These are phyloP conservation scores for Zygosaccharomyces rouxii DNA, from an alignment of 805 yeast species.

Conservation along the genomic window DNA sequence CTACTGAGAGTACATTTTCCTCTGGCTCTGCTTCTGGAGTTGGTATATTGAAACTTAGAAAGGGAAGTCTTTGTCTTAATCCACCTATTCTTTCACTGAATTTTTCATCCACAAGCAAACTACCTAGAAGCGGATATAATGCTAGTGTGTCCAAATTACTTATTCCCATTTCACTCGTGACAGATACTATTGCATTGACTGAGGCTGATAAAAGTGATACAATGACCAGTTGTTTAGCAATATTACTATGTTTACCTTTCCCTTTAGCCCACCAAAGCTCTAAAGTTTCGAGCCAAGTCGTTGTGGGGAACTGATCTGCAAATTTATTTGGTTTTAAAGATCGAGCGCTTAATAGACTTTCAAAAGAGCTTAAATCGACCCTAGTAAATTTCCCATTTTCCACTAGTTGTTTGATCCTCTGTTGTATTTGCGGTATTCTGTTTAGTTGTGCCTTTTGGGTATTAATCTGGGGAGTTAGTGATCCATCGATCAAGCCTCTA, in stretches of 20 bases:
- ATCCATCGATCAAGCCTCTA: slow-evolving; percentile 53
- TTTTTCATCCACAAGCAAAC: slow-evolving; percentile 46
- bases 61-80: slow-evolving; percentile 47
- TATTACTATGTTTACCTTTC: slow-evolving; percentile 44
- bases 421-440: slow-evolving; percentile 45
- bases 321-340: slow-evolving; percentile 36
- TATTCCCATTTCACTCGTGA: slow-evolving; percentile 43
- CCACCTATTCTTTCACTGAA: slow-evolving; percentile 49
- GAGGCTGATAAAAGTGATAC: slow-evolving; percentile 50
- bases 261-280: slow-evolving; percentile 59
- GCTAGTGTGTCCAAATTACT: slow-evolving; percentile 40
- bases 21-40: background rate
- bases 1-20: background rate
- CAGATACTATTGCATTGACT: slow-evolving; percentile 38
- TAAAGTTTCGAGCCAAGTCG: slow-evolving; percentile 54
- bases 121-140: slow-evolving; percentile 51
- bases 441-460: slow-evolving; percentile 33
- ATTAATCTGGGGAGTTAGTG: slow-evolving; percentile 31
- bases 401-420: slow-evolving; percentile 45
- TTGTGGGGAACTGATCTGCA: slow-evolving; percentile 50
- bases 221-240: slow-evolving; percentile 46
- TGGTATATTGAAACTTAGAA: slow-evolving; percentile 32
- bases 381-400: slow-evolving; percentile 44
- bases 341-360: slow-evolving; percentile 37
- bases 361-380: slow-evolving; percentile 44